Evolutionary conservation across 371 early-diverging fungal genomes (phyloP).

Genomic region (Chytridiales sp.): DNA sequence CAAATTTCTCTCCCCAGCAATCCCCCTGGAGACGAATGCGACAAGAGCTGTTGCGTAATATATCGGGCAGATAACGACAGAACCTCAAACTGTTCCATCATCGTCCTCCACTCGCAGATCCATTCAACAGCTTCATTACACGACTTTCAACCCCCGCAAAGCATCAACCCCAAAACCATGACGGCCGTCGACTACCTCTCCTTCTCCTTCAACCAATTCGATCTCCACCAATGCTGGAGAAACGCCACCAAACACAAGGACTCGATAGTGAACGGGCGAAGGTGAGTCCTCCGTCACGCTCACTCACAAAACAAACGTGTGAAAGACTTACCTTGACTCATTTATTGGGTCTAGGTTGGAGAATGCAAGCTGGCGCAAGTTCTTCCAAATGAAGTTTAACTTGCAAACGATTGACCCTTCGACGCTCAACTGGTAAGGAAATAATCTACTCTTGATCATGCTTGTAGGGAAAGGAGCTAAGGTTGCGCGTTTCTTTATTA

Average conservation of each 20-base stretch:
- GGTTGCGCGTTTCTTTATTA: constrained; percentile 14
- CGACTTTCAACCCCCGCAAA: too few relatives aligned
- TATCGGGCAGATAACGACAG: too few relatives aligned
- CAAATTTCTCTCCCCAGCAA: too few relatives aligned
- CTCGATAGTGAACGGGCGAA: constrained; percentile 36
- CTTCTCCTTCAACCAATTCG: constrained; percentile 35
- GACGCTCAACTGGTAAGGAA: constrained; percentile 32
- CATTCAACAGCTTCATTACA: too few relatives aligned
- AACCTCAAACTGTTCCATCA: too few relatives aligned
- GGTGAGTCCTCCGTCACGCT: constrained; percentile 22
- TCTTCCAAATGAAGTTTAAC: constrained; percentile 43
- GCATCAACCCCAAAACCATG: too few relatives aligned
- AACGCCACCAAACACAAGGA: constrained; percentile 40
- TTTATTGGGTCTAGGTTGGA: constrained; percentile 41
- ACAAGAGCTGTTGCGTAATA: too few relatives aligned
- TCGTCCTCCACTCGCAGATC: too few relatives aligned
- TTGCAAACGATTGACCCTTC: constrained; percentile 34
- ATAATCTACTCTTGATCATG: too few relatives aligned
- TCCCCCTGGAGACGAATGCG: too few relatives aligned
- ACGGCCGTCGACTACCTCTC: constrained; percentile 35
- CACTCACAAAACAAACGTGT: not conserved
- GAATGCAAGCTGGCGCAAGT: constrained; percentile 44
- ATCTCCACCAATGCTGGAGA: constrained; percentile 37
- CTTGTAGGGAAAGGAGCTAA: too few relatives aligned
- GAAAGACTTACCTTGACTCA: not conserved